Conservation (phyloP, 1,284 basidiomycete genomes). For the Schizophyllum amplum region DNA sequence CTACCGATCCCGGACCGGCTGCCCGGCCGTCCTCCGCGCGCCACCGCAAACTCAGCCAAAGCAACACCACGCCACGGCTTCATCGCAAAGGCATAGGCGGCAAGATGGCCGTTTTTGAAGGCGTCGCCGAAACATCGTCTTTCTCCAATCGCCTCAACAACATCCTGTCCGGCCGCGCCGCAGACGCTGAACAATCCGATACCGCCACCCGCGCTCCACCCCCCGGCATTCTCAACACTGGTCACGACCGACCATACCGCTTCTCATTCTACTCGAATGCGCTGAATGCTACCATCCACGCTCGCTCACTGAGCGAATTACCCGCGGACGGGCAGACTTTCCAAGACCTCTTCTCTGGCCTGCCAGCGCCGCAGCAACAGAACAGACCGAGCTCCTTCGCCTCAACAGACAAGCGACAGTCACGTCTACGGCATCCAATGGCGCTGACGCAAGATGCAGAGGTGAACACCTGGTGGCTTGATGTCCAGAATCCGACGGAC, state of each 20-base stretch:
- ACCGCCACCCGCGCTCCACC: slow-evolving; percentile 13
- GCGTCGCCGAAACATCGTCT: slow-evolving; percentile 37
- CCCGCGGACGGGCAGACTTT: slow-evolving; percentile 93
- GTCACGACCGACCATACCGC: slow-evolving; percentile 88
- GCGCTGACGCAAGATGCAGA: slow-evolving; percentile 38
- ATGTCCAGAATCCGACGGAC: slow-evolving; percentile 91
- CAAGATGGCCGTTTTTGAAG: slow-evolving; percentile 92
- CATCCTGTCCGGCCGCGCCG: slow-evolving; percentile 22
- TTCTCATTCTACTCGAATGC: slow-evolving; percentile 99
- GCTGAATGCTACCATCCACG: slow-evolving; percentile 90
- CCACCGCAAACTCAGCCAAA: slow-evolving; percentile 80
- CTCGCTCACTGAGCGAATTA: slow-evolving; percentile 86
- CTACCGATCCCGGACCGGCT: slow-evolving; percentile 11
- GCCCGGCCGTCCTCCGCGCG: slow-evolving; percentile 35
- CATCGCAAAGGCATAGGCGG: slow-evolving; percentile 64
- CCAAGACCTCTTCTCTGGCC: slow-evolving; percentile 81
- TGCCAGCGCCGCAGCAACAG: slow-evolving; percentile 21
- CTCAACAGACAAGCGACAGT: not conserved
- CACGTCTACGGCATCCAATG: not conserved
- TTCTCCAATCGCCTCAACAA: slow-evolving; percentile 31
- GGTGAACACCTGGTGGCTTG: slow-evolving; percentile 94
- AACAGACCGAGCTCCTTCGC: slow-evolving; percentile 9
- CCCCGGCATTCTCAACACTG: slow-evolving; percentile 37
- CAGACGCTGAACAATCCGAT: slow-evolving; percentile 18
- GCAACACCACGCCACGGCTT: slow-evolving; percentile 54